phyloP scores from a whole-genome alignment of 225 moss, liverwort and hornwort species.

The Lunularia cruciata region DNA sequence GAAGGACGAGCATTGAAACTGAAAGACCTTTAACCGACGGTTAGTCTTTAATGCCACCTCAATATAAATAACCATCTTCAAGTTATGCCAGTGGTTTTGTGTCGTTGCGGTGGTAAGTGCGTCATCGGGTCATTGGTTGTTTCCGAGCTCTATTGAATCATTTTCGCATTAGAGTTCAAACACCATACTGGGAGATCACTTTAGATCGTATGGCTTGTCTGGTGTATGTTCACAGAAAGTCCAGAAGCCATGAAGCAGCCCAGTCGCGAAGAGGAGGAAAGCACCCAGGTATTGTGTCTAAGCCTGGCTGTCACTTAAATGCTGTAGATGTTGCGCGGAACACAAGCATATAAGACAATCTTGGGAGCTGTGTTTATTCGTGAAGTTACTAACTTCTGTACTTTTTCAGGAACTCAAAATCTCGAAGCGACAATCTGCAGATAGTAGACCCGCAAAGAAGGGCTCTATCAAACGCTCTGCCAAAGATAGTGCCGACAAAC shows the following conservation, averaged over 20 bases:
- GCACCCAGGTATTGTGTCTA: slow-evolving; percentile 10
- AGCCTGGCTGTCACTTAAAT: neutral
- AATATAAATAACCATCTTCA: too few species aligned
- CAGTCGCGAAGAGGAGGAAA: slow-evolving; percentile 4
- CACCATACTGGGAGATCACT: too few species aligned
- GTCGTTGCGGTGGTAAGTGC: too few species aligned
- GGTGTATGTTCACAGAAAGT: slow-evolving; percentile 20
- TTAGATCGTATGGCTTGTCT: too few species aligned
- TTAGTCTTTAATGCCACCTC: neutral
- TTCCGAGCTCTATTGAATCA: too few species aligned
- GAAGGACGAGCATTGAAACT: slow-evolving; percentile 17
- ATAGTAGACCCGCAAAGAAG: slow-evolving; percentile 1
- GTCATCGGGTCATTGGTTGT: too few species aligned
- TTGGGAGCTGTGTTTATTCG: neutral
- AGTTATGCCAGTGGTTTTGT: neutral
- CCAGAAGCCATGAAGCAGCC: slow-evolving; percentile 16
- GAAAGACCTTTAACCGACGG: slow-evolving; percentile 17
- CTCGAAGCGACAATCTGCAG: neutral
- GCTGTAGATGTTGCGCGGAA: too few species aligned
- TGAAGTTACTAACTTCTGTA: neutral
- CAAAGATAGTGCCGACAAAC: slow-evolving; percentile 8
- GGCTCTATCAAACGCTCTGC: neutral
- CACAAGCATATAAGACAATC: neutral
- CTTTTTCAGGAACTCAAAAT: slow-evolving; percentile 18
- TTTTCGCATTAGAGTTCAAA: too few species aligned